Conservation (phyloP, 345 rosid genomes). For the Reutealis trisperma region DNA sequence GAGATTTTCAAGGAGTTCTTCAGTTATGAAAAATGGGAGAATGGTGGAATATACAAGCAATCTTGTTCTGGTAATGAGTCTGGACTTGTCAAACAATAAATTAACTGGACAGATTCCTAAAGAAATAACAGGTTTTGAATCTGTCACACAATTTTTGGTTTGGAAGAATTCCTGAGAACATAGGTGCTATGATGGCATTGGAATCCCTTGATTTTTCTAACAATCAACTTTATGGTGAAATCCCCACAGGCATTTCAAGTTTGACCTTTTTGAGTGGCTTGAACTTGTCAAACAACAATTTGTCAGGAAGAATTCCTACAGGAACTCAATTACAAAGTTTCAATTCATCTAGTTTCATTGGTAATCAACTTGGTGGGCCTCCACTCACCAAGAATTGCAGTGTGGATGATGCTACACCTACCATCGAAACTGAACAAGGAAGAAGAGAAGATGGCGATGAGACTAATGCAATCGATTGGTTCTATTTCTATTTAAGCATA, state of each 20-base stretch:
- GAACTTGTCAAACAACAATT: not conserved
- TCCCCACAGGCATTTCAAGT: conserved; percentile 20
- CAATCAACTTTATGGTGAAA: conserved; percentile 22
- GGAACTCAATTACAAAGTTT: conserved; percentile 16
- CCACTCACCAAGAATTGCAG: not conserved
- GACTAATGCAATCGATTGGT: not conserved
- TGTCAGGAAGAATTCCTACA: conserved; percentile 18
- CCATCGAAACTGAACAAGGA: not conserved
- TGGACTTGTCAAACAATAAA: conserved; percentile 28
- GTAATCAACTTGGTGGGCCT: conserved; percentile 5
- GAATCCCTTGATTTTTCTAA: conserved; percentile 26
- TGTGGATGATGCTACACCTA: not conserved
- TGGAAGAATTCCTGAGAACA: conserved; percentile 18
- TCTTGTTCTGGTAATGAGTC: conserved; percentile 16
- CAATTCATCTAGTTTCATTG: not conserved
- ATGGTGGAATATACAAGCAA: conserved; percentile 21
- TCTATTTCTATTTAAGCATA: not conserved
- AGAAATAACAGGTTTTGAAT: conserved; percentile 23
- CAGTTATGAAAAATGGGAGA: conserved; percentile 28
- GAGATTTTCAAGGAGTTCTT: not conserved
- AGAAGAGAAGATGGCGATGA: not conserved
- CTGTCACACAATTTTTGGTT: conserved; percentile 12
- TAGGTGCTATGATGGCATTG: conserved; percentile 24
- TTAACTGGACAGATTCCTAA: conserved; percentile 13
- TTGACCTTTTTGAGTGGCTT: conserved; percentile 8